These are phyloP conservation scores for Trichoderma sp. DNA, from an alignment of 2,329 filamentous ascomycete species.

Conservation along the genomic window DNA sequence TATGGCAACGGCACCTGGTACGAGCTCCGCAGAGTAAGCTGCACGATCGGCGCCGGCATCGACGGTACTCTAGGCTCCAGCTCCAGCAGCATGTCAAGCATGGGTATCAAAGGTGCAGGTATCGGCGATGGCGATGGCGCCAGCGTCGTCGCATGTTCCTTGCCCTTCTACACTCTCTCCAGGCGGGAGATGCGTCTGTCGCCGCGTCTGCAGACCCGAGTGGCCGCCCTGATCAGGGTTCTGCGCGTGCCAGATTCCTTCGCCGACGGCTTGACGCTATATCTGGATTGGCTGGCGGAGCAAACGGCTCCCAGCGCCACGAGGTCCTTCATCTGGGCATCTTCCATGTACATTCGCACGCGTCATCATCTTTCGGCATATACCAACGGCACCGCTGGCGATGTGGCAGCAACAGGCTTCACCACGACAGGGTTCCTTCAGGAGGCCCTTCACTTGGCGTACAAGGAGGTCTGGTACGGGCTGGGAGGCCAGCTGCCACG, in stretches of 20 bases:
- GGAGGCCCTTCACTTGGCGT: conserved; percentile 35
- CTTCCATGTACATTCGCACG: conserved; percentile 32
- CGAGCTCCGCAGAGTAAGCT: conserved; percentile 22
- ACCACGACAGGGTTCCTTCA: conserved; percentile 31
- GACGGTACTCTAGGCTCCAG: not conserved
- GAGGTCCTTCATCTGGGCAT: conserved; percentile 35
- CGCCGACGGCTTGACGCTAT: conserved; percentile 29
- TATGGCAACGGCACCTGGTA: conserved; percentile 34
- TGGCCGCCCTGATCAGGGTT: conserved; percentile 37
- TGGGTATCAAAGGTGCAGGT: not conserved
- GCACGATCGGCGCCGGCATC: conserved; percentile 18
- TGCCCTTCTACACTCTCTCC: conserved; percentile 26
- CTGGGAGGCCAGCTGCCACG: conserved; percentile 35
- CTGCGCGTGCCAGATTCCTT: conserved; percentile 28
- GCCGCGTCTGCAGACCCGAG: conserved; percentile 31
- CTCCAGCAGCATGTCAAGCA: not conserved
- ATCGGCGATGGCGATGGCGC: not conserved
- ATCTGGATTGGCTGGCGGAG: conserved; percentile 37
- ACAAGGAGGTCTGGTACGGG: conserved; percentile 33
- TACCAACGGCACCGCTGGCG: not conserved
- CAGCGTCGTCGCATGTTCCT: not conserved
- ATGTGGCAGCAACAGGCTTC: conserved; percentile 27
- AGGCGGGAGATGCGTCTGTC: conserved; percentile 28
- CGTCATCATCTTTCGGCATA: conserved; percentile 28
- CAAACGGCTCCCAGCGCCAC: conserved; percentile 29